These are phyloP conservation scores for Cucurbitaria berberidis DNA, from an alignment of 2,329 filamentous ascomycete genomes.

Conservation along the genomic window DNA sequence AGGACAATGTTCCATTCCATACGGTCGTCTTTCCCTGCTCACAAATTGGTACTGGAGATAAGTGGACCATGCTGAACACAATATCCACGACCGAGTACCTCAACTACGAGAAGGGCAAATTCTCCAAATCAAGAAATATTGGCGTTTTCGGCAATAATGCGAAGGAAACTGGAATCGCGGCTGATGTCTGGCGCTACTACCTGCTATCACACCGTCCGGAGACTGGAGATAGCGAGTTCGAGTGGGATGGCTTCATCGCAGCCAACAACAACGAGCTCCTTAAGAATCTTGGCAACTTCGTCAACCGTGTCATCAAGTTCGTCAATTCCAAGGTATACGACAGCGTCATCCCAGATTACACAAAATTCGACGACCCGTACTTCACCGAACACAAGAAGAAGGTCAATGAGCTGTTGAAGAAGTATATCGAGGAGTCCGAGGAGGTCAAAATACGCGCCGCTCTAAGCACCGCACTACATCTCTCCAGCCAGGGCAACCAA, in stretches of 20 bases:
- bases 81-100: slow-evolving; percentile 82
- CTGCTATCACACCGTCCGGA: slow-evolving; percentile 85
- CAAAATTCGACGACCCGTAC: slow-evolving; percentile 56
- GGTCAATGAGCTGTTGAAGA: slow-evolving; percentile 69
- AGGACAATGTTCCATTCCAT: slow-evolving; percentile 88
- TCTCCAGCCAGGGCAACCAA: slow-evolving; percentile 67
- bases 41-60: slow-evolving; percentile 81
- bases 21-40: slow-evolving; percentile 90
- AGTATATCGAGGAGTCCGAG: slow-evolving; percentile 73
- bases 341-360: slow-evolving; percentile 71
- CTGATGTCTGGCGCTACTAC: slow-evolving; percentile 94
- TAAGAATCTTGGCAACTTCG: slow-evolving; percentile 70
- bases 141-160: slow-evolving; percentile 93
- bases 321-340: slow-evolving; percentile 75
- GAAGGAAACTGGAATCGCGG: slow-evolving; percentile 80
- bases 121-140: slow-evolving; percentile 87
- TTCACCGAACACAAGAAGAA: slow-evolving; percentile 60
- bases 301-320: slow-evolving; percentile 67
- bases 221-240: slow-evolving; percentile 84
- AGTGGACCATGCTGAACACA: slow-evolving; percentile 89
- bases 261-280: slow-evolving; percentile 90
- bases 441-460: slow-evolving; percentile 73
- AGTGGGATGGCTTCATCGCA: slow-evolving; percentile 83
- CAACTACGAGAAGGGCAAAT: slow-evolving; percentile 66
- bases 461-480: slow-evolving; percentile 68